A percentile compares a stretch with the other conserved stretches of the same genome.
Conservation (phyloP, 352 stramenopile genomes). For the Pythium pyrilobum region DNA sequence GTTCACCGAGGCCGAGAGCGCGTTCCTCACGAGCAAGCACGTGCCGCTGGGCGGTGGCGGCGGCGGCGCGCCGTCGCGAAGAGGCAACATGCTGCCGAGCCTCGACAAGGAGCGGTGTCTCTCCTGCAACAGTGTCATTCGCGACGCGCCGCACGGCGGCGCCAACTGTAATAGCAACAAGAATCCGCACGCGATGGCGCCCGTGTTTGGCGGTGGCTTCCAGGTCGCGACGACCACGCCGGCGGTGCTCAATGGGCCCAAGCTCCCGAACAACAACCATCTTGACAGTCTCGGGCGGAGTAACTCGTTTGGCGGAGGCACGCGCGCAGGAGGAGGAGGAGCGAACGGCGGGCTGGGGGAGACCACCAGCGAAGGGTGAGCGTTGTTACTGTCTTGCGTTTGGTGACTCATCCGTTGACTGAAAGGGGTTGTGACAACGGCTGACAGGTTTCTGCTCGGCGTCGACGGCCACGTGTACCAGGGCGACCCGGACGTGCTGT, state of each 20-base stretch:
- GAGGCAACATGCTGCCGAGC: slow-evolving; percentile 55
- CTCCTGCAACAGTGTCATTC: slow-evolving; percentile 68
- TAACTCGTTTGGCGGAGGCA: slow-evolving; percentile 14
- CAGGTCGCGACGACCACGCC: slow-evolving; percentile 31
- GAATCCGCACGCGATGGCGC: slow-evolving; percentile 57
- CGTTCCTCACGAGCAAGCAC: slow-evolving; percentile 74
- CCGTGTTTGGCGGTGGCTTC: slow-evolving; percentile 70
- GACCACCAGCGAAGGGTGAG: slow-evolving; percentile 65
- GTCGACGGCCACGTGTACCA: slow-evolving; percentile 83
- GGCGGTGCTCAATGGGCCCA: slow-evolving; percentile 15
- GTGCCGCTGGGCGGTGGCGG: slow-evolving; percentile 11
- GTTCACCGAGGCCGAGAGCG: slow-evolving; percentile 58
- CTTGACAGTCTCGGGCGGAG: slow-evolving; percentile 25
- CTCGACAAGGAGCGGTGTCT: slow-evolving; percentile 75
- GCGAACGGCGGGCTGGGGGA: slow-evolving; percentile 17
- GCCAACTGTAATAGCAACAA: slow-evolving; percentile 34
- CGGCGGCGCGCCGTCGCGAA: slow-evolving; percentile 16
- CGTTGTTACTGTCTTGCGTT: neutral
- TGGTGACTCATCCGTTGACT: neutral
- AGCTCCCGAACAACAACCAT: slow-evolving; percentile 34
- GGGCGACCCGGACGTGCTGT: slow-evolving; percentile 56
- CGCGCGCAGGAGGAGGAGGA: neutral
- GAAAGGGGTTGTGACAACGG: slow-evolving; percentile 5
- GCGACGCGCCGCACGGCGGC: slow-evolving; percentile 26
- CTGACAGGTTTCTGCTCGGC: slow-evolving; percentile 60